Evolutionary conservation across 1,284 basidiomycete genomes (phyloP), one percentile per base, ranked within the genome.

Genomic region (Melampsora americana): DNA sequence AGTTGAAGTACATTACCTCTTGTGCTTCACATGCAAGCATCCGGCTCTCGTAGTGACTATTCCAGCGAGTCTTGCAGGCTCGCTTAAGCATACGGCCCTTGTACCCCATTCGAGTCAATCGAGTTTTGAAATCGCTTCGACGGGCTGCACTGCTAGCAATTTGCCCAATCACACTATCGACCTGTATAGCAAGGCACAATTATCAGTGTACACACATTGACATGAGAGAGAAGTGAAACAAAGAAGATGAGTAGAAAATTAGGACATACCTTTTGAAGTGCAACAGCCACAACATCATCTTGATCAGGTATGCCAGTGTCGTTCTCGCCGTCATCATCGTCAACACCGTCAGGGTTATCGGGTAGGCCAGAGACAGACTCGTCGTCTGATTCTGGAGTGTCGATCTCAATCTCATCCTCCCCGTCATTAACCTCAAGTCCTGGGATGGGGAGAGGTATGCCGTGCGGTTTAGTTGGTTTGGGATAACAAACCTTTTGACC

Each of bases 21-120:
- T 16, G 35, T n/a, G 62, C 30, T 11, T 32, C 44, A 20, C 35
- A 18, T 5, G 26, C 62, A 20, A n/a, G 5, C 35, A 32, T 39
- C 35, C 14, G 62, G 62, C 62, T 65, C 20, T 65, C 11, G 35
- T 65, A 65, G n/a, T 65, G 14, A 14, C 35, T 18, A n/a, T 65
- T 65, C 62, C 62, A 65, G 35, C 30, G 14, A 5, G 44, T 65
- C 23, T 42, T 42, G 35, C 44, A 65, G 18, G 32, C 28, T 39
- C 18, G n/a, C n/a, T 39, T 65, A 18, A 65, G 62, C 14, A 42
- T 12, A 5, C 12, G 23, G 1, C 35, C 62, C 16, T 65, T 65
- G 3, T 39, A 39, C 2, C 44, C 44, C n/a, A 65, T 32, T 35
- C 35, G 35, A 30, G 30, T 12, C 12, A 30, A 32, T 32, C 35